Evolutionary conservation across 495 filamentous ascomycete genomes (phyloP), one percentile per base, ranked within the genome.

Genomic region (Evansstolkia leycettana): DNA sequence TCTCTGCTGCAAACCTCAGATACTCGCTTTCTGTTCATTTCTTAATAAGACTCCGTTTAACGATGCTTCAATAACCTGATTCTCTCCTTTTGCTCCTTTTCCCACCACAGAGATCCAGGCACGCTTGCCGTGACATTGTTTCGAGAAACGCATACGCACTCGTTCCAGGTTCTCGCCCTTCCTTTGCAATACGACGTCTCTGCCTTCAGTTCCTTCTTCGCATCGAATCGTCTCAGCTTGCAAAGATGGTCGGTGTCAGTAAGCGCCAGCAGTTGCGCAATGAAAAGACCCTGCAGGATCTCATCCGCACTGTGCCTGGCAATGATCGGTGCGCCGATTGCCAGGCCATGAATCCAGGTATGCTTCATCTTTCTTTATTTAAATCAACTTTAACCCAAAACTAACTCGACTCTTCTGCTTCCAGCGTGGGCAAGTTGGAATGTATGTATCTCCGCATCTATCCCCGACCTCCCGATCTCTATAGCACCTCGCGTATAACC

Each of bases 381-480:
- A 11, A 15, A 17, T 5, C 10, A 36, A 28, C 7, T 26, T 7
- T 33, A 13, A 7, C 18, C 3, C 7, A 3, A 14, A 9, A 13
- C 27, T 31, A 9, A 9, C 14, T 31, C 5, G 3, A 5, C 28
- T 9, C 27, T 16, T 23, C 10, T 37, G 3, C 16, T 36, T 27
- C 44, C 48, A 94, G 88, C 76, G 69, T 98, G 92, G 92, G 87
- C 90, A 58, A 94, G 87, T 69, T 98, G 90, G 88, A 96, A 82
- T 58, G 86, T 94, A 78, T 57, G 84, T 75, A 42, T 24, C 13
- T 12, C 8, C 7, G 17, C 17, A 19, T 29, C n/a, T 24, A 26
- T 30, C n/a, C 29, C 12, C 15, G 8, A n/a, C 16, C n/a, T 13
- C 29, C 13, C 29, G 6, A 7, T 32, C 29, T 32, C 12, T 13